Evolutionary conservation across 257 asterid genomes (phyloP).

Genomic region (Forsythia viridissima): DNA sequence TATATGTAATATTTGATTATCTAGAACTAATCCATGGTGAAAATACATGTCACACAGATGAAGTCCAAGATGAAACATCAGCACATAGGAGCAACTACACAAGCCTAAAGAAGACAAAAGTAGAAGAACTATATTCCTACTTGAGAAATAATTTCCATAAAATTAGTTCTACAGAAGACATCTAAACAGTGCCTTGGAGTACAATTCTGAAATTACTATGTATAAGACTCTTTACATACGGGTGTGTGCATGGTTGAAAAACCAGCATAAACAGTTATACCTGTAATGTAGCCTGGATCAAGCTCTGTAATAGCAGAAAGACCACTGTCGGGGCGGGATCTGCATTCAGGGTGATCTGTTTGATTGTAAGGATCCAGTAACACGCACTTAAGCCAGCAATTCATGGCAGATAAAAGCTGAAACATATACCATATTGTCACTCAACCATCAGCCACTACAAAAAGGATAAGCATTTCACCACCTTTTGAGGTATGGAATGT

Average conservation of each 20-base stretch:
- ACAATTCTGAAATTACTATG: neutral
- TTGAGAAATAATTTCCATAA: constrained; percentile 2
- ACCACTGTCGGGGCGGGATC: constrained; percentile 97
- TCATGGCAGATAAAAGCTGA: constrained; percentile 95
- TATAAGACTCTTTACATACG: neutral
- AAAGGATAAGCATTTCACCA: constrained; percentile 5
- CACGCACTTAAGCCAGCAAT: constrained; percentile 97
- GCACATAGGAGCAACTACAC: neutral
- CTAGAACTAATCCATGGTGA: neutral
- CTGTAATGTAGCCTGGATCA: constrained; percentile 97
- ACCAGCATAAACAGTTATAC: constrained; percentile 31
- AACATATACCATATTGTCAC: constrained; percentile 17
- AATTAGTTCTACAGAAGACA: neutral
- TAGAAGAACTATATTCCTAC: constrained; percentile 11
- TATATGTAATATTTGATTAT: neutral
- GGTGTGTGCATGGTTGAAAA: neutral
- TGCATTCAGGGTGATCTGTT: constrained; percentile 95
- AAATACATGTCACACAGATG: constrained; percentile 8
- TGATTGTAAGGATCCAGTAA: constrained; percentile 89
- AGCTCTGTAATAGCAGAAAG: constrained; percentile 99
- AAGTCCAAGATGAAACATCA: constrained; percentile 18
- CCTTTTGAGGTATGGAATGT: neutral
- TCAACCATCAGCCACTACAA: neutral
- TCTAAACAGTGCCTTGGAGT: constrained; percentile 15
- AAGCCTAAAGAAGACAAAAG: neutral